Evolutionary conservation across 495 filamentous ascomycete species (phyloP), one percentile per base, ranked within the genome.

Genomic region (Daldinia concentrica): DNA sequence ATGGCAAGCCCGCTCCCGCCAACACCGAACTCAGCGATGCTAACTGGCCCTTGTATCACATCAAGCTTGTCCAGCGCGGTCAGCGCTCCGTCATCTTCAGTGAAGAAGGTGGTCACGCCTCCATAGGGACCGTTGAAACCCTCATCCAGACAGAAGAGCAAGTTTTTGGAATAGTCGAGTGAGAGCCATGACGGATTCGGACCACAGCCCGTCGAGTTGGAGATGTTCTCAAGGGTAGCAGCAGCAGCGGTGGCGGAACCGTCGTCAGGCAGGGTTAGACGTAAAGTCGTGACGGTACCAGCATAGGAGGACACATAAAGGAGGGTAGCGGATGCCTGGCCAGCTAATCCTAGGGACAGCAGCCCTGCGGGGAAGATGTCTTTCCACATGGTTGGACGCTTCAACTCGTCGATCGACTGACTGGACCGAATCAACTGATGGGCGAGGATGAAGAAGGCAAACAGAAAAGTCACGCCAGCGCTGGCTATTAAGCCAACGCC

Each of bases 141-240:
- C 78, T 91, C 90, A 59, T 90, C 85, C 32, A 87, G 76, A 79
- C 88, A 90, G 80, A 90, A 91, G 24, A 91, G 72, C 9, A 83
- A 79, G 9, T 77, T 72, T 41, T 83, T 79, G 50, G 75, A 69
- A 14, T 79, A 50, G 76, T 81, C 87, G 36, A 86, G 80, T 7
- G 83, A 83, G 52, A 91, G 74, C 87, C 88, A 91, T 51, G 86
- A 86, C n/a, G 88, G 85, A 70, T 86, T 85, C 19, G 72, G 68
- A 14, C 81, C 85, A 78, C 88, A 90, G 29, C 77, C 81, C 43
- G 82, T 77, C 30, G 82, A 79, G 22, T 79, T 76, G 37, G 84
- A 78, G 45, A 83, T 62, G 26, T 66, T 66, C 59, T 70, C 72
- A 54, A 85, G 75, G 62, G 71, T 73, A 64, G 74, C 74, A 56